A percentile compares a stretch with the other conserved stretches of the same genome.
These are phyloP conservation scores for Aspergillus sp. DNA, from an alignment of 2,329 filamentous ascomycete species.

Conservation along the genomic window DNA sequence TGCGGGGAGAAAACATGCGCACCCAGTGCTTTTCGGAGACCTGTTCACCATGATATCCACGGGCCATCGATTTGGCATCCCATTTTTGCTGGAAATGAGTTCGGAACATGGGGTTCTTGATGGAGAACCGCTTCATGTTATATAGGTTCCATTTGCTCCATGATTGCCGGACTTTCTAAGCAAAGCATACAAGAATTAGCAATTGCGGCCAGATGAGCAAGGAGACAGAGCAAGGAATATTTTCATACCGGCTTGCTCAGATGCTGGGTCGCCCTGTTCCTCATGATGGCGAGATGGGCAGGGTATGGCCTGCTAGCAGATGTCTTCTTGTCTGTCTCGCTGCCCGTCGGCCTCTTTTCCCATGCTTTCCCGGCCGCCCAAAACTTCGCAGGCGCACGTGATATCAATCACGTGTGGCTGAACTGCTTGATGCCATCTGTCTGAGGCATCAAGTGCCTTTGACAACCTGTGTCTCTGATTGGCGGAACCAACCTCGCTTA, in stretches of 20 bases:
- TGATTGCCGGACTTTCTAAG: constrained; percentile 86
- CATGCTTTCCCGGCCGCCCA: constrained; percentile 26
- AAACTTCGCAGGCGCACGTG: constrained; percentile 30
- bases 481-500: constrained; percentile 30
- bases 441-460: constrained; percentile 10
- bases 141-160: constrained; percentile 98
- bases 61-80: constrained; percentile 78
- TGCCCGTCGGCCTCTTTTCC: constrained; percentile 8
- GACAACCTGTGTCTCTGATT: constrained; percentile 10
- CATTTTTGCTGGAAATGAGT: constrained; percentile 99
- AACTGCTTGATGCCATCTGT: no score
- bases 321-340: constrained; percentile 12
- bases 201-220: constrained; percentile 7
- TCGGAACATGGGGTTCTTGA: constrained; percentile 47
- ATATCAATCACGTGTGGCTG: neutral
- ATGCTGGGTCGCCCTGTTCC: constrained; percentile 47
- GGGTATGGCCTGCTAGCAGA: constrained; percentile 11
- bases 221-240: neutral
- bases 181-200: constrained; percentile 1
- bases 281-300: constrained; percentile 39
- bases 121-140: constrained; percentile 67
- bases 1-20: constrained; percentile 81
- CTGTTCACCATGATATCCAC: constrained; percentile 92
- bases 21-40: constrained; percentile 92
- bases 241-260: constrained; percentile 42